Conservation (phyloP, 73 alveolate genomes). For the Breviolum minutum region DNA sequence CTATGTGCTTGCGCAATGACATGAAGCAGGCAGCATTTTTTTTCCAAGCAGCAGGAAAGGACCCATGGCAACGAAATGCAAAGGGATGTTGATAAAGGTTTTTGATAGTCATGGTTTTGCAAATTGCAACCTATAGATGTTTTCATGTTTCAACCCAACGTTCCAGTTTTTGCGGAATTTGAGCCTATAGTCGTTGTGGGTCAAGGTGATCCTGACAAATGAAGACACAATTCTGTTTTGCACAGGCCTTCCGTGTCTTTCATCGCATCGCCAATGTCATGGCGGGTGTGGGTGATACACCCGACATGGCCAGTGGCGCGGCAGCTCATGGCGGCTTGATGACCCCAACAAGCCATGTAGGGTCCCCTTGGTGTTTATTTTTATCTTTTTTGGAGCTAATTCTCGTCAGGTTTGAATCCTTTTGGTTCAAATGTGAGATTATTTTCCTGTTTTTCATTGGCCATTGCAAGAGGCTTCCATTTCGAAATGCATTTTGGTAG, state of each 20-base stretch:
- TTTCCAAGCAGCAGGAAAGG: too few species aligned
- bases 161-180: neutral
- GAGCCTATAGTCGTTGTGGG: neutral
- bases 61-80: neutral
- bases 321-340: neutral
- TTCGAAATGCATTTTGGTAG: too few species aligned
- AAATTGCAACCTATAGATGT: neutral
- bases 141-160: neutral
- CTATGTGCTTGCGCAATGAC: conserved; percentile 45
- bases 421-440: too few species aligned
- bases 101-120: neutral
- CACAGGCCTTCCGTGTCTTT: conserved; percentile 81
- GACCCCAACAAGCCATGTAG: neutral
- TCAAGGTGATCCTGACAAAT: neutral
- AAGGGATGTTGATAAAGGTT: neutral
- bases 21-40: conserved; percentile 45
- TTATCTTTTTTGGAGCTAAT: too few species aligned
- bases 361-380: neutral
- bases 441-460: too few species aligned
- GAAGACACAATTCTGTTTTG: neutral
- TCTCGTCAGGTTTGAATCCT: too few species aligned
- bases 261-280: conserved; percentile 91
- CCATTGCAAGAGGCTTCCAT: too few species aligned
- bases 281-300: conserved; percentile 74
- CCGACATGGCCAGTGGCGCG: conserved; percentile 31